Evolutionary conservation across 352 stramenopile genomes (phyloP), one percentile per base, ranked within the genome.

Genomic region (Blastocystis sp.): DNA sequence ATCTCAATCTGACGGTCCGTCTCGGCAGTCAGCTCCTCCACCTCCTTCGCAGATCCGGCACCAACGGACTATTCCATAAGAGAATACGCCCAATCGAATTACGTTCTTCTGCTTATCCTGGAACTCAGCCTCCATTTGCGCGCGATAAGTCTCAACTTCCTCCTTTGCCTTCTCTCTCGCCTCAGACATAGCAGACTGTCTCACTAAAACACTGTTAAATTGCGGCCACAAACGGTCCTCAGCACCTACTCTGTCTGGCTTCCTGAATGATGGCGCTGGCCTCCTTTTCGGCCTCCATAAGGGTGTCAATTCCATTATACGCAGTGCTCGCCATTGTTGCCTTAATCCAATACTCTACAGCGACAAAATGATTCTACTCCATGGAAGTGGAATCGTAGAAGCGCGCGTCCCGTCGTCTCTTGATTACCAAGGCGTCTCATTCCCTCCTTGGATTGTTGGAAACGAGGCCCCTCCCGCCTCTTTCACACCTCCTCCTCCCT

Each of bases 321-420:
- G 52, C 74, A 69, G 74, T 38, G 24, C 57, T 57, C 34, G 74
- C 68, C 74, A 84, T 84, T 68, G 45, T 52, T 68, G 45, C 19
- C 21, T 54, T 40, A 17, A 84, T 43, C 2, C 40, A 68, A 48
- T 68, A 62, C 14, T 68, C 60, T 24, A 61, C 42, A 68, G 74
- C 43, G 54, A 84, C 74, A 84, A 84, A 84, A 84, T 84, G 74
- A 84, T 84, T 84, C 74, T 84, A 70, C 21, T 42, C 48, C 57
- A 76, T 64, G 14, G 66, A 84, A 84, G 74, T 43, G 74, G 66
- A 84, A 84, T 42, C 74, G 74, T 66, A 68, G 74, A 84, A 84
- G 9, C 11, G 57, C 10, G n/a, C 45, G 64, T 62, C 28, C 24
- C 68, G n/a, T 62, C 54, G 38, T 84, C 42, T 70, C 40, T 52